Conservation (phyloP, 257 asterid genomes). For the Rubia yunnanensis region DNA sequence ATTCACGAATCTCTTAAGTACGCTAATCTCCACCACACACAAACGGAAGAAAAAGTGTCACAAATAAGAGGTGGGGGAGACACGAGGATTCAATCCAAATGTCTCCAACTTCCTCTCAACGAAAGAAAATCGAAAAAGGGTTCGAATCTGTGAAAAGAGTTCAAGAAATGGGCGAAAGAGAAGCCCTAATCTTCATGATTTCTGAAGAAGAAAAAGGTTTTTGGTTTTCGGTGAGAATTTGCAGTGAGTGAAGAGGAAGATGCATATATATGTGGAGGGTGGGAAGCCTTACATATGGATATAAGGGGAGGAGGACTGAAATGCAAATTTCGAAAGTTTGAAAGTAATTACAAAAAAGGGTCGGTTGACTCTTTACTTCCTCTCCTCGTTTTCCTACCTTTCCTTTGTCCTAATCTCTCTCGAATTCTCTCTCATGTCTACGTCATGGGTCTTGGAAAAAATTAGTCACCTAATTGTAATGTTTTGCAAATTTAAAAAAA, state of each 20-base stretch:
- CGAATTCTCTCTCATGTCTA: not conserved
- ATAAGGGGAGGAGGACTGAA: not conserved
- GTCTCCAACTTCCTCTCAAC: slow-evolving; percentile 73
- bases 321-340: not conserved
- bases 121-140: slow-evolving; percentile 10
- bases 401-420: not conserved
- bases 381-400: not conserved
- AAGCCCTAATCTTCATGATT: not conserved
- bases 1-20: not conserved
- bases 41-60: not conserved
- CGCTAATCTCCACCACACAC: not conserved
- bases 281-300: slow-evolving; percentile 38
- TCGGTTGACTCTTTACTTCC: slow-evolving; percentile 33
- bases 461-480: not conserved
- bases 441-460: not conserved
- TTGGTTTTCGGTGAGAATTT: slow-evolving; percentile 7
- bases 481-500: not conserved
- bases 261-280: slow-evolving; percentile 23
- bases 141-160: not conserved
- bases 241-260: slow-evolving; percentile 7
- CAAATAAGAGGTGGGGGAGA: slow-evolving; percentile 67
- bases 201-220: slow-evolving; percentile 9
- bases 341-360: slow-evolving; percentile 14
- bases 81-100: slow-evolving; percentile 79
- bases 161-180: not conserved